Evolutionary conservation across 306 rosid genomes (phyloP).

Genomic region (Vigna reflexopilosa): DNA sequence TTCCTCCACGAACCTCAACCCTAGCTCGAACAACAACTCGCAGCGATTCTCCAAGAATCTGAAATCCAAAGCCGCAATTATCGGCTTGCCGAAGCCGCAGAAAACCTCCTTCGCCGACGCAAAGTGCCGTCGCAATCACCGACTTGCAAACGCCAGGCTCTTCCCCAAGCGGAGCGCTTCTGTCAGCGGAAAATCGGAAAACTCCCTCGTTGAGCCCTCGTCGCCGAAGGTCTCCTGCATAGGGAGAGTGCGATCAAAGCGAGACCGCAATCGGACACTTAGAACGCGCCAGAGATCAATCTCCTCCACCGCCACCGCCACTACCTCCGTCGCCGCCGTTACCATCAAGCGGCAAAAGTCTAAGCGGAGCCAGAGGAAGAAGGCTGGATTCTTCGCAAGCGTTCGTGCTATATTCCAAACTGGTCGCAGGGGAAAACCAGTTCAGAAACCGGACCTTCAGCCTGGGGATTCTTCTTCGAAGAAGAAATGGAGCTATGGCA

Average conservation of each 20-base stretch:
- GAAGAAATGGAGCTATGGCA: conserved; percentile 11
- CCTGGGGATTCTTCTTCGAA: conserved; percentile 41
- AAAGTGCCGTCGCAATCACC: conserved; percentile 59
- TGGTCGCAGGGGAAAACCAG: conserved; percentile 48
- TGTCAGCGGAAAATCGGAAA: conserved; percentile 62
- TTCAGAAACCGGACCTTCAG: conserved; percentile 33
- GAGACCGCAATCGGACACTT: conserved; percentile 65
- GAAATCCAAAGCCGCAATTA: conserved; percentile 72
- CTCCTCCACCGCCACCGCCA: conserved; percentile 24
- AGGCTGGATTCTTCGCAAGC: conserved; percentile 66
- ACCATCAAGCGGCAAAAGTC: conserved; percentile 53
- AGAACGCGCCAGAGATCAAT: conserved; percentile 57
- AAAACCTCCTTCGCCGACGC: conserved; percentile 62
- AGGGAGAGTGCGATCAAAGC: conserved; percentile 90
- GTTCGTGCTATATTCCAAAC: conserved; percentile 63
- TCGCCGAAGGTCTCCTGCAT: conserved; percentile 98
- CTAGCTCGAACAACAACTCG: conserved; percentile 64
- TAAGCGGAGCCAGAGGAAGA: conserved; percentile 44
- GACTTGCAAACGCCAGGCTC: conserved; percentile 54
- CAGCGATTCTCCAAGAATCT: conserved; percentile 72
- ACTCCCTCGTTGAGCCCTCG: conserved; percentile 68
- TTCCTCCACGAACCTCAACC: conserved; percentile 61
- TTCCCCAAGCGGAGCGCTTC: conserved; percentile 78
- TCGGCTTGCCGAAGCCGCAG: conserved; percentile 89
- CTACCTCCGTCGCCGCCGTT: neutral